These are phyloP conservation scores for Myxozyma mucilagina DNA, from an alignment of 805 yeast genomes.

Conservation along the genomic window DNA sequence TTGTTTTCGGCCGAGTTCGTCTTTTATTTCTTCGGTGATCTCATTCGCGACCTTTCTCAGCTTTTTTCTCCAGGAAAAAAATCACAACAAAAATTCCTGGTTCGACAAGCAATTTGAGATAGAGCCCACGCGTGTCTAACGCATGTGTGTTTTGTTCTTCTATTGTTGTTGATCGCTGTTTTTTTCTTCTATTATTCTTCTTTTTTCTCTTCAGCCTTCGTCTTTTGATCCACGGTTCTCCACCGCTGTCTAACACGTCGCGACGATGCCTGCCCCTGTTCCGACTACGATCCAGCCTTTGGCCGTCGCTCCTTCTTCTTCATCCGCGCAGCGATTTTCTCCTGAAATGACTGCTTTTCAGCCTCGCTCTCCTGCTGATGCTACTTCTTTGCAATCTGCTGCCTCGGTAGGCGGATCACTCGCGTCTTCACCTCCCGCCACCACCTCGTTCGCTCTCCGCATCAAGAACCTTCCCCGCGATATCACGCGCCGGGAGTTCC, in stretches of 20 bases:
- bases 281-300: not conserved
- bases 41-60: too few species aligned
- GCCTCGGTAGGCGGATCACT: not conserved
- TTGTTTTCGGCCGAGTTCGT: not conserved
- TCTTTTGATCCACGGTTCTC: not conserved
- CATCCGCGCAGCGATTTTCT: conserved; percentile 9
- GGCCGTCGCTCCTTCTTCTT: not conserved
- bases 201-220: not conserved
- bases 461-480: conserved; percentile 43
- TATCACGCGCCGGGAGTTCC: conserved; percentile 42
- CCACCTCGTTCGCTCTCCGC: conserved; percentile 31
- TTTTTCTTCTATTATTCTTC: not conserved
- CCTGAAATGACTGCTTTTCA: conserved; percentile 28
- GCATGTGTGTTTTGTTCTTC: too few species aligned
- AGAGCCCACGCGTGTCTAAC: too few species aligned
- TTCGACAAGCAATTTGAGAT: too few species aligned
- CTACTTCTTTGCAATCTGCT: not conserved
- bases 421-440: conserved; percentile 12
- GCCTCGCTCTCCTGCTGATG: conserved; percentile 27
- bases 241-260: not conserved
- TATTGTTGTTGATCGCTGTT: too few species aligned
- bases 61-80: too few species aligned
- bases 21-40: too few species aligned
- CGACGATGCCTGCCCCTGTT: conserved; percentile 12
- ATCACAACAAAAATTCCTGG: too few species aligned